These are phyloP conservation scores for Starmerella khaoyaiensis DNA, from an alignment of 805 yeast genomes.

Conservation along the genomic window DNA sequence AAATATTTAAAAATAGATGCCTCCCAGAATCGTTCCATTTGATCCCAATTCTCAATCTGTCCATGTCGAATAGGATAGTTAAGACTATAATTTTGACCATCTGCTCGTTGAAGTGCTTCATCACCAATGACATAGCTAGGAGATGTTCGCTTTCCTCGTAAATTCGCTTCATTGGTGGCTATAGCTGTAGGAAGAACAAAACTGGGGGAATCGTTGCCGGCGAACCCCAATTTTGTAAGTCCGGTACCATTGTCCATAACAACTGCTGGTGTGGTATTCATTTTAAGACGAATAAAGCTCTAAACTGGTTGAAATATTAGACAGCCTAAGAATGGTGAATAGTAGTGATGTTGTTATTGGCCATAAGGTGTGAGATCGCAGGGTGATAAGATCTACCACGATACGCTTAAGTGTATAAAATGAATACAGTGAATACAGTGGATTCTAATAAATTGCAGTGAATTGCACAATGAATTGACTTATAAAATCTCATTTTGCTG, in stretches of 20 bases:
- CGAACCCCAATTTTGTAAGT: constrained; percentile 90
- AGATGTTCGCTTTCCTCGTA: constrained; percentile 28
- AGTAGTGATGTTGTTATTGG: too few relatives aligned
- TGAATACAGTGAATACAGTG: too few relatives aligned
- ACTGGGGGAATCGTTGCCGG: constrained; percentile 96
- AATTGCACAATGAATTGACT: too few relatives aligned
- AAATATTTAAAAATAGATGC: constrained; percentile 90
- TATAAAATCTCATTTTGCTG: too few relatives aligned
- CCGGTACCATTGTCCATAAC: constrained; percentile 78
- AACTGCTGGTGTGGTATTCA: constrained; percentile 25
- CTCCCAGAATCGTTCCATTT: constrained; percentile 99
- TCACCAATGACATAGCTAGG: constrained; percentile 89
- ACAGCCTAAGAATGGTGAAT: too few relatives aligned
- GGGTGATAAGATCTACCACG: too few relatives aligned
- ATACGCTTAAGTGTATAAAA: too few relatives aligned
- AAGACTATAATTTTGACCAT: constrained; percentile 76
- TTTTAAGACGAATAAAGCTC: too few relatives aligned
- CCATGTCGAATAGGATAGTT: constrained; percentile 94
- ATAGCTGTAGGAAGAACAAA: constrained; percentile 96
- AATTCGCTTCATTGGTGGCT: constrained; percentile 41
- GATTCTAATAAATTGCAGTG: too few relatives aligned
- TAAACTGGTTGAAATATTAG: too few relatives aligned
- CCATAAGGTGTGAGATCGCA: too few relatives aligned
- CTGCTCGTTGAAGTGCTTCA: constrained; percentile 85
- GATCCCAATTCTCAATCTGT: constrained; percentile 98